Percentiles rank a stretch among this genome's conserved stretches.
Evolutionary conservation across 2,329 filamentous ascomycete genomes (phyloP).

Genomic region (Pseudocercospora eumusae): DNA sequence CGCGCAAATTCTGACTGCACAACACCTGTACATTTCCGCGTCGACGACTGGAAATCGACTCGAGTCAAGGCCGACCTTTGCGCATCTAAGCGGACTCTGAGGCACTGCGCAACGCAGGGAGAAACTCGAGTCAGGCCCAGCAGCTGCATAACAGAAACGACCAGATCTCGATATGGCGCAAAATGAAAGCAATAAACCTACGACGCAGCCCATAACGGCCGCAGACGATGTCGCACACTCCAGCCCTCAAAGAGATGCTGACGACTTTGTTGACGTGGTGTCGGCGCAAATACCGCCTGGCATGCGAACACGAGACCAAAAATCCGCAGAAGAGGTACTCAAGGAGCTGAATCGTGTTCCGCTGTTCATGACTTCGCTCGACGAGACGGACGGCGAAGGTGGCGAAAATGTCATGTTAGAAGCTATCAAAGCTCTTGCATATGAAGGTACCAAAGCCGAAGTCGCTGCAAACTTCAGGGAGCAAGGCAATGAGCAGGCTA

Average conservation of each 20-base stretch:
- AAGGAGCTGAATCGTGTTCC: slow-evolving; percentile 70
- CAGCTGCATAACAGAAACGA: slow-evolving; percentile 6
- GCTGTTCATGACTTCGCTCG: slow-evolving; percentile 93
- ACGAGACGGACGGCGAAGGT: slow-evolving; percentile 57
- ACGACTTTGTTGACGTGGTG: slow-evolving; percentile 28
- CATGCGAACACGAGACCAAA: slow-evolving; percentile 59
- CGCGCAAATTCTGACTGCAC: slow-evolving; percentile 11
- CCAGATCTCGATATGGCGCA: slow-evolving; percentile 19
- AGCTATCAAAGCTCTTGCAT: slow-evolving; percentile 84
- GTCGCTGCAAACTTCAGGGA: slow-evolving; percentile 83
- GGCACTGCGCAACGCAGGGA: slow-evolving; percentile 20
- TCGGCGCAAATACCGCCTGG: slow-evolving; percentile 57
- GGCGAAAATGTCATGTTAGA: slow-evolving; percentile 79
- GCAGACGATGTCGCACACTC: slow-evolving; percentile 2
- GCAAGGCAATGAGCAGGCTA: slow-evolving; percentile 87
- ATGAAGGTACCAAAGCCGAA: slow-evolving; percentile 86
- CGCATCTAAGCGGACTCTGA: slow-evolving; percentile 14
- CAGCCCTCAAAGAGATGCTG: slow-evolving; percentile 19
- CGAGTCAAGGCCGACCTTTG: slow-evolving; percentile 13
- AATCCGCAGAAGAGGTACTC: slow-evolving; percentile 62
- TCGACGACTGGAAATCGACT: not conserved
- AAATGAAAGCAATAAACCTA: slow-evolving; percentile 12
- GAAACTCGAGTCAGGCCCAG: slow-evolving; percentile 6
- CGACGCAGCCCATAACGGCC: slow-evolving; percentile 1
- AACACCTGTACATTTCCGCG: slow-evolving; percentile 10